These are phyloP conservation scores for Fusarium torreyae DNA, from an alignment of 2,329 filamentous ascomycete genomes.

Conservation along the genomic window DNA sequence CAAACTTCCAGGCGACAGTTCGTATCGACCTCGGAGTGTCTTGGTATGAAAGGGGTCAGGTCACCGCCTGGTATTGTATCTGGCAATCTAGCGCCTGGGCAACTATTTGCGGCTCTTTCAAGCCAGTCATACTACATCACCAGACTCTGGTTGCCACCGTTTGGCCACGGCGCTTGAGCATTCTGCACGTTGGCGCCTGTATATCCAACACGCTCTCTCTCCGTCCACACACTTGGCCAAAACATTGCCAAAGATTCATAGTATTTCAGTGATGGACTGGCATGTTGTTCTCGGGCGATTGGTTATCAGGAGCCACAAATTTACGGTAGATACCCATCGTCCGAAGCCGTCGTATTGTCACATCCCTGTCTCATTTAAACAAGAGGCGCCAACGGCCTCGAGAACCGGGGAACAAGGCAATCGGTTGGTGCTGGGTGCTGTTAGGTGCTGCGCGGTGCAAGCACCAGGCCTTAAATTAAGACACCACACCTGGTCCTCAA, in stretches of 20 bases:
- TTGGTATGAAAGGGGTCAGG: neutral
- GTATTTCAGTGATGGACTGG: conserved; percentile 17
- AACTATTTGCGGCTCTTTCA: conserved; percentile 26
- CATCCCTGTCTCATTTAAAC: conserved; percentile 49
- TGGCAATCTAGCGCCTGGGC: conserved; percentile 19
- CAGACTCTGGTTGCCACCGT: conserved; percentile 34
- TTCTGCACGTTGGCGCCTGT: conserved; percentile 33
- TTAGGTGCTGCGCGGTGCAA: conserved; percentile 27
- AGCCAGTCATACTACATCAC: conserved; percentile 44
- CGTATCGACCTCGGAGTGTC: neutral
- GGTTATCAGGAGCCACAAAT: conserved; percentile 41
- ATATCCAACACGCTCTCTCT: conserved; percentile 16
- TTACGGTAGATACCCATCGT: conserved; percentile 28
- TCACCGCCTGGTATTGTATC: neutral
- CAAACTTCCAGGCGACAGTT: neutral
- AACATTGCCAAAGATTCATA: conserved; percentile 10
- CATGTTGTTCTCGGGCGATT: conserved; percentile 22
- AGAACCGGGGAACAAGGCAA: conserved; percentile 38
- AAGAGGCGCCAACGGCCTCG: conserved; percentile 41
- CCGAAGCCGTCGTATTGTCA: conserved; percentile 36
- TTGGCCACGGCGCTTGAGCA: conserved; percentile 39
- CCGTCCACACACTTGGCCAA: conserved; percentile 13
- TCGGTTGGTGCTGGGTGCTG: conserved; percentile 37
- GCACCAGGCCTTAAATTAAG: conserved; percentile 48
- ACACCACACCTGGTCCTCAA: conserved; percentile 22